These are phyloP conservation scores for Lipomyces orientalis DNA, from an alignment of 805 yeast species.

Conservation along the genomic window DNA sequence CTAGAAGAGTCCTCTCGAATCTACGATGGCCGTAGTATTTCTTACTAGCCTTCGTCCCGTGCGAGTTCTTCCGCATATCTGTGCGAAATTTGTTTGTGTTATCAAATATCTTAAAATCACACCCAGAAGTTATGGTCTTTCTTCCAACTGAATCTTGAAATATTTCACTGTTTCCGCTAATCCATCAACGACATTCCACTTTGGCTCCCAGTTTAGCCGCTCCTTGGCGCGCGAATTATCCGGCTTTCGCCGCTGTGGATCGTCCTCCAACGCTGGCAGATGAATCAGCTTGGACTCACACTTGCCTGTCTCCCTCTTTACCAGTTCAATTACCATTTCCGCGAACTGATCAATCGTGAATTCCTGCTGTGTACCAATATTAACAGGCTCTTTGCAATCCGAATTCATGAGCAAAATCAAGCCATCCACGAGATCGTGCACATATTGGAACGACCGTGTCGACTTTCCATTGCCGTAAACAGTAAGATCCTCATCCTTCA, in stretches of 20 bases:
- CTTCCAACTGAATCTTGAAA: conserved; percentile 36
- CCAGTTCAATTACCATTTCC: conserved; percentile 37
- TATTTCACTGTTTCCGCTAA: conserved; percentile 39
- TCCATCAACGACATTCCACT: conserved; percentile 40
- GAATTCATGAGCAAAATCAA: conserved; percentile 41
- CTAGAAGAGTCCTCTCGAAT: background rate
- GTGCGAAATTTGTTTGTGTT: background rate
- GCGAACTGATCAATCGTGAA: conserved; percentile 40
- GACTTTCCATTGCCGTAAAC: conserved; percentile 40
- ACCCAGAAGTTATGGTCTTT: conserved; percentile 8
- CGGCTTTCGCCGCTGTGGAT: conserved; percentile 40
- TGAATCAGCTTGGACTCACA: conserved; percentile 36
- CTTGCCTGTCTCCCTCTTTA: conserved; percentile 27
- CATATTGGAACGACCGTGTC: conserved; percentile 42
- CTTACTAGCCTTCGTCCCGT: background rate
- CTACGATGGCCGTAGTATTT: background rate
- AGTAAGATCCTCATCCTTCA: conserved; percentile 40
- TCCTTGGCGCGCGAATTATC: conserved; percentile 39
- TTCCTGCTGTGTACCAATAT: conserved; percentile 42
- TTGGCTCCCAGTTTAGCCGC: conserved; percentile 39
- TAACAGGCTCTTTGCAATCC: conserved; percentile 40
- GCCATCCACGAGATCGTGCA: conserved; percentile 42
- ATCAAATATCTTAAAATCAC: background rate
- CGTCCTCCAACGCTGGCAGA: conserved; percentile 39
- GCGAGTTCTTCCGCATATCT: background rate